A percentile compares a stretch with the other conserved stretches of the same genome.
These are phyloP conservation scores for Sonneratia caseolaris DNA, from an alignment of 345 rosid species.

Conservation along the genomic window DNA sequence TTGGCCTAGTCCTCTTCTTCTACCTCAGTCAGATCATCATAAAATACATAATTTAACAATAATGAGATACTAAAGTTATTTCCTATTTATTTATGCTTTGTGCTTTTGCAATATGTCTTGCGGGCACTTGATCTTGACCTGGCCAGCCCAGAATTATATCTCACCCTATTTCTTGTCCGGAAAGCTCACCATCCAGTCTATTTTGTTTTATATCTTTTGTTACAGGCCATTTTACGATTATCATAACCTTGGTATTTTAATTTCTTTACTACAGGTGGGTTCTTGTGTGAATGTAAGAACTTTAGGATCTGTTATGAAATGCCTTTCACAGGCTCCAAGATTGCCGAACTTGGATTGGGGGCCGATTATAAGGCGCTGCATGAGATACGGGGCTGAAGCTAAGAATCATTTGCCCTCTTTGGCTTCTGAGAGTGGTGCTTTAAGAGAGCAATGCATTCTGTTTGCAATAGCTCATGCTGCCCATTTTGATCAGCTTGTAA, in stretches of 20 bases:
- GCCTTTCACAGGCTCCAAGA: constrained; percentile 74
- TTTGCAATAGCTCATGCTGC: constrained; percentile 65
- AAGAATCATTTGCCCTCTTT: constrained; percentile 22
- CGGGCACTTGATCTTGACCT: no score
- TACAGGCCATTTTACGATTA: neutral
- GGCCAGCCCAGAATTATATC: neutral
- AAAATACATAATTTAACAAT: neutral
- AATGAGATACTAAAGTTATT: neutral
- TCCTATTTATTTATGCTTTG: neutral
- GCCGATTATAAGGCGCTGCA: constrained; percentile 60
- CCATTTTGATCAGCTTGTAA: constrained; percentile 50
- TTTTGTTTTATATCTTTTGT: neutral
- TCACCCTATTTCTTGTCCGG: no score
- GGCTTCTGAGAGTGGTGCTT: constrained; percentile 26
- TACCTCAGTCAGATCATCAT: neutral
- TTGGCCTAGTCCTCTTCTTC: neutral
- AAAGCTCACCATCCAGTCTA: no score
- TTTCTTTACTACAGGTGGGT: constrained; percentile 35
- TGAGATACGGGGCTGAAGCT: constrained; percentile 61
- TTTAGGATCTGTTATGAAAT: constrained; percentile 47
- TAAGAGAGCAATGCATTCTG: constrained; percentile 60
- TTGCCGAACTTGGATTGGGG: constrained; percentile 82
- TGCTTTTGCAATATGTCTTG: neutral
- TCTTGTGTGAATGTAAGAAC: constrained; percentile 20
- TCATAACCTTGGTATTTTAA: neutral